Evolutionary conservation across 768 basidiomycete species (phyloP), one percentile per base, ranked within the genome.

Genomic region (Xanthoconium stramineum): DNA sequence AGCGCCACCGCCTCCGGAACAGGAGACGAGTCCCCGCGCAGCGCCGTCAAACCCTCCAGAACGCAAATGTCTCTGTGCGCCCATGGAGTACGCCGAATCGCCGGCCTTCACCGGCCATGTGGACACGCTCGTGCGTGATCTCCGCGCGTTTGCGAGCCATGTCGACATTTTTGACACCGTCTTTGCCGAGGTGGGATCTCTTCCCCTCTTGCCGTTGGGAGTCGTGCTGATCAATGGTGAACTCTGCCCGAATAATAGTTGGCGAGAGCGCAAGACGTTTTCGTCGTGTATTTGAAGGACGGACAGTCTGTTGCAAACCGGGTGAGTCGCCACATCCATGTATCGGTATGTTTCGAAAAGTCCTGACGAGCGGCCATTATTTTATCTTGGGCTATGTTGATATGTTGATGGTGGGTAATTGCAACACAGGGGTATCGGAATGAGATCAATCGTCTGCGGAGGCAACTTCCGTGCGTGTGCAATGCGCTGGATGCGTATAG

Each of bases 251-350:
- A 24, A 24, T 24, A 24, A 24, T 24, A 65, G 64, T 12, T 65
- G 43, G 45, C 55, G n/a, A 53, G 64, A 36, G 55, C 52, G 30
- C 64, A 65, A 44, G 63, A 62, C 24, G 42, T 60, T 13, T 46
- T 62, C 12, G 8, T 65, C 20, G 2, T 65, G n/a, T 60, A 60
- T 44, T 38, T 65, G 43, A 65, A 65, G 42, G 64, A 65, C 24
- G 61, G 64, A 13, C 61, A 55, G 44, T 63, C 64, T 14, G 28
- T 47, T 14, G 32, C 33, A 8, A 33, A 60, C 42, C 56, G 36
- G 56, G 64, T 60, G 14, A 12, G 56, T 47, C 6, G 14, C 36
- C 32, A 8, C 24, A 9, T 42, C 40, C 7, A 9, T 6, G 33
- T 35, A 9, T 12, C 33, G 33, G 9, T 9, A 35, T 12, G 33